These are phyloP conservation scores for Sporothrix humicola DNA, from an alignment of 2,329 filamentous ascomycete species.

Conservation along the genomic window DNA sequence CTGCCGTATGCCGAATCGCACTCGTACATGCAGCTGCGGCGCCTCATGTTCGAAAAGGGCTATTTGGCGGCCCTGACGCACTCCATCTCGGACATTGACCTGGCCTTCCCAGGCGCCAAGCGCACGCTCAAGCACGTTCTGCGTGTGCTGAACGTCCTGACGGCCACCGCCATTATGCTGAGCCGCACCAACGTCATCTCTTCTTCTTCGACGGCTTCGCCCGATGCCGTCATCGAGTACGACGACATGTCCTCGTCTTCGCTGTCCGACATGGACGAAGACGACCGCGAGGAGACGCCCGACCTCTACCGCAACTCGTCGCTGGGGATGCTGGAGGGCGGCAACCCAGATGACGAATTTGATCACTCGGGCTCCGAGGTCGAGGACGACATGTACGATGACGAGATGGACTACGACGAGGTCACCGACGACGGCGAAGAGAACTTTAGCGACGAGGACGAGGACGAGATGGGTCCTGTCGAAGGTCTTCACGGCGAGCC, in stretches of 20 bases:
- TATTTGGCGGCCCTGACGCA: slow-evolving; percentile 86
- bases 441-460: slow-evolving; percentile 87
- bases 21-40: slow-evolving; percentile 83
- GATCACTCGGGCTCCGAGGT: slow-evolving; percentile 73
- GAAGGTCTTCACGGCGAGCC: slow-evolving; percentile 72
- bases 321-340: slow-evolving; percentile 89
- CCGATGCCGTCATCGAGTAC: slow-evolving; percentile 76
- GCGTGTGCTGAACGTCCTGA: slow-evolving; percentile 84
- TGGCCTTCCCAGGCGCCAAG: slow-evolving; percentile 92
- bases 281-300: slow-evolving; percentile 90
- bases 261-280: slow-evolving; percentile 78
- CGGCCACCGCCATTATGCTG: slow-evolving; percentile 82
- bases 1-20: slow-evolving; percentile 49
- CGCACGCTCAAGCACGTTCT: slow-evolving; percentile 96
- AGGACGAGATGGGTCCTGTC: slow-evolving; percentile 84
- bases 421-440: slow-evolving; percentile 79
- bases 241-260: slow-evolving; percentile 88
- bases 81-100: slow-evolving; percentile 92
- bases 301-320: slow-evolving; percentile 97
- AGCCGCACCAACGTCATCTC: slow-evolving; percentile 78
- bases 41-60: slow-evolving; percentile 98
- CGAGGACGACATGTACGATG: slow-evolving; percentile 91
- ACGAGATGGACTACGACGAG: slow-evolving; percentile 89
- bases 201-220: slow-evolving; percentile 59
- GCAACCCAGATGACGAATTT: slow-evolving; percentile 70